Conservation (phyloP, 2,329 filamentous ascomycete species). For the Beauveria scarabaeidicola region DNA sequence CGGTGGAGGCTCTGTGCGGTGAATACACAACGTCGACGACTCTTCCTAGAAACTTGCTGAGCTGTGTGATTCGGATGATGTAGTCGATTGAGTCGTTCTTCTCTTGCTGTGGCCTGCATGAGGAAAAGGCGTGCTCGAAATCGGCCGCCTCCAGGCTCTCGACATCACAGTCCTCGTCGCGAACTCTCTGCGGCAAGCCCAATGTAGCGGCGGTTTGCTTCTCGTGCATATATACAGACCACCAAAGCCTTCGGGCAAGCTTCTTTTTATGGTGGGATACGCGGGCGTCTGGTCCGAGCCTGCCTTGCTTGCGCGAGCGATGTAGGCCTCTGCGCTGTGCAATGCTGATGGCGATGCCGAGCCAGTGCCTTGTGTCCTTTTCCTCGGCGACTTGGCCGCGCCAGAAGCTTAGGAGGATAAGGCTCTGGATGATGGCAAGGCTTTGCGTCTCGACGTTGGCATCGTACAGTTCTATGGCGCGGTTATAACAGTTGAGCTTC, state of each 20-base stretch:
- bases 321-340: slow-evolving; percentile 34
- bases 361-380: slow-evolving; percentile 34
- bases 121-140: slow-evolving; percentile 14
- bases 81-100: slow-evolving; percentile 25
- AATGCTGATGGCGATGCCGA: slow-evolving; percentile 35
- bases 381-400: slow-evolving; percentile 33
- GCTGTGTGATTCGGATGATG: slow-evolving; percentile 21
- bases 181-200: slow-evolving; percentile 37
- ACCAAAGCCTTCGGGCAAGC: slow-evolving; percentile 36
- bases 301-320: slow-evolving; percentile 15
- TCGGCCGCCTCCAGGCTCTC: slow-evolving; percentile 19
- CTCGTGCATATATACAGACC: slow-evolving; percentile 41
- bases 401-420: slow-evolving; percentile 45
- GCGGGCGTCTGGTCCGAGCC: neutral
- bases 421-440: slow-evolving; percentile 33
- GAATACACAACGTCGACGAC: slow-evolving; percentile 14
- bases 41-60: slow-evolving; percentile 19
- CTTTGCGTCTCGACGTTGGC: slow-evolving; percentile 38
- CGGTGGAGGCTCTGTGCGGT: slow-evolving; percentile 10
- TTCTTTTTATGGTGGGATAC: slow-evolving; percentile 15
- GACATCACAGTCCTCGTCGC: slow-evolving; percentile 40
- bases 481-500: slow-evolving; percentile 37
- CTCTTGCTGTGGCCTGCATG: slow-evolving; percentile 17
- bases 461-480: slow-evolving; percentile 39
- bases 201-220: slow-evolving; percentile 37